These are phyloP conservation scores for Santalum album DNA, from an alignment of 164 flowering plant species.

Conservation along the genomic window DNA sequence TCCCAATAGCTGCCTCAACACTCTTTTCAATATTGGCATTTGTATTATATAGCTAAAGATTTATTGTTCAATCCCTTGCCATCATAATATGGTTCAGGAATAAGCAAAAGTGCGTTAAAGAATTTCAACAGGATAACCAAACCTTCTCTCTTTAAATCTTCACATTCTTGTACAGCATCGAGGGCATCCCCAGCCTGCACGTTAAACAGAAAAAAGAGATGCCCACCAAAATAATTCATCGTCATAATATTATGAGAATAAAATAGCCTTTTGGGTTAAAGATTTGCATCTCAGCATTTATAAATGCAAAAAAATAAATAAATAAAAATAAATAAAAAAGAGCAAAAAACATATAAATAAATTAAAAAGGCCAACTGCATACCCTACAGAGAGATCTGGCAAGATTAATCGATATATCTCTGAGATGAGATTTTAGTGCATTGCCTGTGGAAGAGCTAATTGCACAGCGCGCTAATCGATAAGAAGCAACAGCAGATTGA, in stretches of 20 bases:
- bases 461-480: conserved; percentile 55
- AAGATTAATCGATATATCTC: conserved; percentile 63
- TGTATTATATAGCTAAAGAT: no score
- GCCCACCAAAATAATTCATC: neutral
- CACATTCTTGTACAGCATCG: conserved; percentile 67
- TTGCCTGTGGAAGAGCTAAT: conserved; percentile 20
- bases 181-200: conserved; percentile 60
- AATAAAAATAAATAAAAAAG: no score
- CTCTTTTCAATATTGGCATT: no score
- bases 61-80: no score
- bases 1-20: no score
- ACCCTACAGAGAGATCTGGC: conserved; percentile 74
- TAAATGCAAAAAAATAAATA: no score
- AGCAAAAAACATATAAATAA: no score
- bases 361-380: conserved; percentile 6
- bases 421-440: conserved; percentile 23
- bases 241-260: no score
- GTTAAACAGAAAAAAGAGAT: neutral
- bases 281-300: no score
- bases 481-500: conserved; percentile 54
- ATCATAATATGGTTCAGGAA: no score
- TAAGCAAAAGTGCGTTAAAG: no score
- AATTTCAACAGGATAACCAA: neutral
- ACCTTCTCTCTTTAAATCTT: conserved; percentile 60
- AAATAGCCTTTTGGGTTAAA: no score